Conservation (phyloP, 108 stramenopile genomes). For the Thalassiosira profunda region DNA sequence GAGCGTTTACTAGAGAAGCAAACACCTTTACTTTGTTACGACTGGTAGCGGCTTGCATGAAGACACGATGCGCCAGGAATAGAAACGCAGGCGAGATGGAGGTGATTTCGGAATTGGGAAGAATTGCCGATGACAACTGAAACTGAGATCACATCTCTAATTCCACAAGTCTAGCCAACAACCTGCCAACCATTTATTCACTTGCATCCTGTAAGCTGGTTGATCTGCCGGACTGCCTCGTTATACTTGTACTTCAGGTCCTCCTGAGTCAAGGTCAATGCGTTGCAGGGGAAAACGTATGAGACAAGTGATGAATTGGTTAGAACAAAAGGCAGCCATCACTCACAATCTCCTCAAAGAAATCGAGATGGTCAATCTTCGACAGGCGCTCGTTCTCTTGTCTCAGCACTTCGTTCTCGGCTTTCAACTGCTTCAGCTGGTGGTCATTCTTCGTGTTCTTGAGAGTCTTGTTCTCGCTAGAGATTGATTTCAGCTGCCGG, state of each 20-base stretch:
- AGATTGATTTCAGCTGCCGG: neutral
- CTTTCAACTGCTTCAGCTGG: neutral
- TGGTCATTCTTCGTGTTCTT: too few species aligned
- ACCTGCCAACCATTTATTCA: neutral
- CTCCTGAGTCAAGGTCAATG: constrained; percentile 10
- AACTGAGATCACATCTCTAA: too few species aligned
- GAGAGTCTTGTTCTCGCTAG: neutral
- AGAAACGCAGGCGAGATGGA: too few species aligned
- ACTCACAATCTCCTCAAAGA: constrained; percentile 37
- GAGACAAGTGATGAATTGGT: neutral
- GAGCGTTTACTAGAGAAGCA: too few species aligned
- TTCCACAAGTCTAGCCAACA: constrained; percentile 4
- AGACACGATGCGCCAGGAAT: too few species aligned
- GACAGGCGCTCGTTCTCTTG: constrained; percentile 32
- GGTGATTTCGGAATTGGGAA: too few species aligned
- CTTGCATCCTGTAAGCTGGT: constrained; percentile 5
- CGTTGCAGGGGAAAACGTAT: neutral
- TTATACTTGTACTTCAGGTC: constrained; percentile 42
- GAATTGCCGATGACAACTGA: too few species aligned
- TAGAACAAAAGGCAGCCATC: neutral
- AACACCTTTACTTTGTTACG: too few species aligned
- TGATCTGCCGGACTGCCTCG: constrained; percentile 25
- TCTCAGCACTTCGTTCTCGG: constrained; percentile 3
- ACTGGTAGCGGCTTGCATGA: too few species aligned
- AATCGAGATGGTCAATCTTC: constrained; percentile 31